Evolutionary conservation across 805 yeast species (phyloP).

Genomic region (Blastobotrys parvus): DNA sequence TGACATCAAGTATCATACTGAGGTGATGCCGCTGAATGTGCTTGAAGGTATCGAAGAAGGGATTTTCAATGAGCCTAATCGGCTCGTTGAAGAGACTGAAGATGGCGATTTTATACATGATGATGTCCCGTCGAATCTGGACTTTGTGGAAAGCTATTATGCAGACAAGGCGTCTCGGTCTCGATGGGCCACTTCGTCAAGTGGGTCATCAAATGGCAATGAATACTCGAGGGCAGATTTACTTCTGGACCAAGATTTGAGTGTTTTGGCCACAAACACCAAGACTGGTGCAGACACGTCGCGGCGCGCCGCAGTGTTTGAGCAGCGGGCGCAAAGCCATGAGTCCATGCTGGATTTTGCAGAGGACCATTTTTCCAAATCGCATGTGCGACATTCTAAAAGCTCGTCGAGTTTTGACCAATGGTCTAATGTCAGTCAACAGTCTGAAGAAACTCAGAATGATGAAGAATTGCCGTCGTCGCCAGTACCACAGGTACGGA

Average conservation of each 20-base stretch:
- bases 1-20: conserved; percentile 47
- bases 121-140: conserved; percentile 20
- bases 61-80: conserved; percentile 21
- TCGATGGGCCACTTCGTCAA: conserved; percentile 11
- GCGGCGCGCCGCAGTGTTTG: conserved; percentile 10
- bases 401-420: background rate
- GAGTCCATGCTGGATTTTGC: conserved; percentile 11
- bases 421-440: background rate
- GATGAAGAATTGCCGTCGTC: background rate
- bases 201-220: conserved; percentile 5
- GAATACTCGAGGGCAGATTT: conserved; percentile 21
- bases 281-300: background rate
- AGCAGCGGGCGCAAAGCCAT: conserved; percentile 15
- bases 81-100: conserved; percentile 31
- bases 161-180: conserved; percentile 15
- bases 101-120: conserved; percentile 24
- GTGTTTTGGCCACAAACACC: conserved; percentile 20
- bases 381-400: background rate
- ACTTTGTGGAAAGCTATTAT: conserved; percentile 28
- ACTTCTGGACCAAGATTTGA: conserved; percentile 27
- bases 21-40: conserved; percentile 29
- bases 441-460: background rate
- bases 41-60: conserved; percentile 35
- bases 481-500: background rate
- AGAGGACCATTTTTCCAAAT: conserved; percentile 23